Percentiles rank a stretch among this genome's conserved stretches.
phyloP scores from a whole-genome alignment of 768 basidiomycete species.

The Mycena alexandri region DNA sequence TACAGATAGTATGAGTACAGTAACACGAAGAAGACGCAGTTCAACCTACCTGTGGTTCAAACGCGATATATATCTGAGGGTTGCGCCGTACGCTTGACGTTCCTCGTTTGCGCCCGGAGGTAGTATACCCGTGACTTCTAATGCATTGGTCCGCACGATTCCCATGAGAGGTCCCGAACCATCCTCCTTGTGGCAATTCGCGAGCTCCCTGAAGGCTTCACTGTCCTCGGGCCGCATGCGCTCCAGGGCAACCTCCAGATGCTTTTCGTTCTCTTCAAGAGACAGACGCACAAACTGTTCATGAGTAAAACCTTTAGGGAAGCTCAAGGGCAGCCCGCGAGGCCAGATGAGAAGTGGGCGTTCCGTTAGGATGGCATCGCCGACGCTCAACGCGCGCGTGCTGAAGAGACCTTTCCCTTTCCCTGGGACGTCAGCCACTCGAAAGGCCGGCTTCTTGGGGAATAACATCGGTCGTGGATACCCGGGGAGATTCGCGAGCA shows the following conservation, averaged over 20 bases:
- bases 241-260: conserved; percentile 19
- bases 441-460: conserved; percentile 23
- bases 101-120: neutral
- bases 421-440: conserved; percentile 25
- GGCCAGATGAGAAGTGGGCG: conserved; percentile 49
- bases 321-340: conserved; percentile 1
- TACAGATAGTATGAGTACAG: conserved; percentile 5
- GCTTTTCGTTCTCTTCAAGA: conserved; percentile 39
- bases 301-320: no score
- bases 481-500: conserved; percentile 22
- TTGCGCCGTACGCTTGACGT: conserved; percentile 14
- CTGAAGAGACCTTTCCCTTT: conserved; percentile 50
- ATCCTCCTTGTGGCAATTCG: conserved; percentile 44
- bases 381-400: conserved; percentile 42
- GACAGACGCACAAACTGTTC: no score
- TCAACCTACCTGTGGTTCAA: conserved; percentile 43
- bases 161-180: conserved; percentile 48
- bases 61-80: conserved; percentile 40
- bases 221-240: conserved; percentile 41
- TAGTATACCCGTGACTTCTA: conserved; percentile 41
- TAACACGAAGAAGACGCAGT: no score
- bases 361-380: conserved; percentile 51
- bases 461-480: conserved; percentile 35
- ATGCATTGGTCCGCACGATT: conserved; percentile 30
- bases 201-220: conserved; percentile 42